phyloP scores from a whole-genome alignment of 176 grass and related monocot species.

The Canna indica region DNA sequence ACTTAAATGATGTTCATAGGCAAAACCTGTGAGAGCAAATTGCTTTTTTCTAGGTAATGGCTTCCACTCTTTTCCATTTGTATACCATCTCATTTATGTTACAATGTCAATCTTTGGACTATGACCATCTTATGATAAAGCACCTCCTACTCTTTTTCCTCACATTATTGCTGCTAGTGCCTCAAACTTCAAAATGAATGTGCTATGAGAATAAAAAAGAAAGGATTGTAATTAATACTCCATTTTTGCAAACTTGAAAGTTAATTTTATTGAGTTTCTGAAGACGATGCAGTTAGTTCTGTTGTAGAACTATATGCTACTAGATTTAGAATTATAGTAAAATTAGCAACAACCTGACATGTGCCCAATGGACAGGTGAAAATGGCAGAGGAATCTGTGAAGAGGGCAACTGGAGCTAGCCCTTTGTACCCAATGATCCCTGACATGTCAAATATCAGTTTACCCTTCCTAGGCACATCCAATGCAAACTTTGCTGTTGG shows the following conservation, averaged over 20 bases:
- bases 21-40: not conserved
- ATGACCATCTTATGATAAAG: too few relatives aligned
- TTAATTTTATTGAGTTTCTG: too few relatives aligned
- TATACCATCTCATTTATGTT: not conserved
- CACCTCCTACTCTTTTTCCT: too few relatives aligned
- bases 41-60: not conserved
- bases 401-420: constrained; percentile 43
- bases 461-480: constrained; percentile 27
- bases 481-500: constrained; percentile 29
- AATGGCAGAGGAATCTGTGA: constrained; percentile 57
- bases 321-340: too few relatives aligned
- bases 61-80: not conserved
- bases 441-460: constrained; percentile 29
- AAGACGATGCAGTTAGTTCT: too few relatives aligned
- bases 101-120: not conserved
- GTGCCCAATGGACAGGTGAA: constrained; percentile 44
- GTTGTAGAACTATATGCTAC: too few relatives aligned
- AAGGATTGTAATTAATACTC: too few relatives aligned
- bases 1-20: not conserved
- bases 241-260: too few relatives aligned
- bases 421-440: constrained; percentile 23
- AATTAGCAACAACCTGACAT: not conserved
- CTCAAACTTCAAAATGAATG: too few relatives aligned
- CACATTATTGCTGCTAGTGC: too few relatives aligned
- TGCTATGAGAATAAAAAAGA: too few relatives aligned